Percentiles rank a stretch among this genome's conserved stretches.
These are phyloP conservation scores for Magnolia kwangsiensis DNA, from an alignment of 164 flowering plant species.

Conservation along the genomic window DNA sequence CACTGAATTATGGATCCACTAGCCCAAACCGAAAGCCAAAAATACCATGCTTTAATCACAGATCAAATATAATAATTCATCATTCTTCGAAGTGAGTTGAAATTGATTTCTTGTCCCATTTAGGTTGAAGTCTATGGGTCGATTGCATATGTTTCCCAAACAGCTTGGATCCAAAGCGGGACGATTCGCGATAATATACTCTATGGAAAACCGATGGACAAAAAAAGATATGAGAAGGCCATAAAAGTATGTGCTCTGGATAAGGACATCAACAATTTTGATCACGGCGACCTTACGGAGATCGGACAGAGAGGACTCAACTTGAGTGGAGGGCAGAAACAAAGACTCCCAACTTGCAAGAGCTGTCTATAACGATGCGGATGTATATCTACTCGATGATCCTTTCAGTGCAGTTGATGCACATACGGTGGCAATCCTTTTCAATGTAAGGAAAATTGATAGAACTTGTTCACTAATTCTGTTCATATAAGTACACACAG, in stretches of 20 bases:
- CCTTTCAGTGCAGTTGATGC: slow-evolving; percentile 98
- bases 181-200: slow-evolving; percentile 81
- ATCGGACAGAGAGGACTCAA: slow-evolving; percentile 92
- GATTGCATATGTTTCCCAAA: slow-evolving; percentile 86
- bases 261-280: slow-evolving; percentile 61
- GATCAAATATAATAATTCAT: no score
- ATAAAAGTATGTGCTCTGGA: slow-evolving; percentile 72
- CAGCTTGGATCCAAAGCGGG: slow-evolving; percentile 90
- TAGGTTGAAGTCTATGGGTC: slow-evolving; percentile 66
- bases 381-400: slow-evolving; percentile 90
- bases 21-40: not conserved
- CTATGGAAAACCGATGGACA: slow-evolving; percentile 68
- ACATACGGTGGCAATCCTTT: slow-evolving; percentile 67
- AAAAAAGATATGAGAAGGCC: slow-evolving; percentile 48
- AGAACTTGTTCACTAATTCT: not conserved
- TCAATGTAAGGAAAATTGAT: slow-evolving; percentile 47
- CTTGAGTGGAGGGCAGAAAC: slow-evolving; percentile 96
- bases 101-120: not conserved
- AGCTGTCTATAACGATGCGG: slow-evolving; percentile 89
- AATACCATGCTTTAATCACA: not conserved
- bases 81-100: not conserved
- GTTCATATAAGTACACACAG: not conserved
- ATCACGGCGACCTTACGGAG: slow-evolving; percentile 85
- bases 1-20: not conserved
- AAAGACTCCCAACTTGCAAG: slow-evolving; percentile 92